Evolutionary conservation across 2,329 filamentous ascomycete species (phyloP).

Genomic region (Fonsecaea pugnacius): DNA sequence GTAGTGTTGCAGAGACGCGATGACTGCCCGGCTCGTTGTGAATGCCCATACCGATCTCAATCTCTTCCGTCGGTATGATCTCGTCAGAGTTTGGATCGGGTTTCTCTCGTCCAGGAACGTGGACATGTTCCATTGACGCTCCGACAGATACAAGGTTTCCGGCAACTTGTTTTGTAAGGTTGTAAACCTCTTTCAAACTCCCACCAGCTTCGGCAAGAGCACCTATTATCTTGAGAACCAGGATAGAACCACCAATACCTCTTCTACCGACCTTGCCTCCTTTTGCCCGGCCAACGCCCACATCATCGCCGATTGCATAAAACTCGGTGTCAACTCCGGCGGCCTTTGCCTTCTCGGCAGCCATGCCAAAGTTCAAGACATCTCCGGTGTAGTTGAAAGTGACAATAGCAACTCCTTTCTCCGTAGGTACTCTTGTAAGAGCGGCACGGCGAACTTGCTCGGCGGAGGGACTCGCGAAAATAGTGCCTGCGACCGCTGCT

Average conservation of each 20-base stretch:
- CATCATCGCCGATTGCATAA: conserved; percentile 90
- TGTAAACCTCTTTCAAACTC: conserved; percentile 70
- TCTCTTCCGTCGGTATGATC: conserved; percentile 56
- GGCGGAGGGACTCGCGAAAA: conserved; percentile 79
- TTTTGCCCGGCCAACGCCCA: conserved; percentile 78
- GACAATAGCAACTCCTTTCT: conserved; percentile 68
- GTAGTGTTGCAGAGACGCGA: conserved; percentile 54
- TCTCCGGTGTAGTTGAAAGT: conserved; percentile 72
- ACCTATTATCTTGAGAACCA: conserved; percentile 89
- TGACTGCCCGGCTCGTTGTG: conserved; percentile 54
- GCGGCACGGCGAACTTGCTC: conserved; percentile 82
- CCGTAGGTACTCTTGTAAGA: conserved; percentile 70
- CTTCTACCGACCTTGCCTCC: conserved; percentile 90
- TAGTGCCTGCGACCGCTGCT: conserved; percentile 82
- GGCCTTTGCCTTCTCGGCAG: conserved; percentile 86
- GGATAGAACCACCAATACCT: conserved; percentile 86
- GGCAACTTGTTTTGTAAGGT: conserved; percentile 71
- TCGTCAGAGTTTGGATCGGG: conserved; percentile 54
- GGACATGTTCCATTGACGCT: conserved; percentile 85
- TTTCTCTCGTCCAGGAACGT: conserved; percentile 76
- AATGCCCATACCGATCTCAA: conserved; percentile 75
- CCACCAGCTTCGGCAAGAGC: conserved; percentile 75
- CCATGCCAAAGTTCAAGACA: conserved; percentile 90
- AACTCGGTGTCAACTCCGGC: conserved; percentile 79
- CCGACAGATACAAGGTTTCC: conserved; percentile 83